Percentiles rank a stretch among this genome's conserved stretches.
These are phyloP conservation scores for Dittrichia graveolens DNA, from an alignment of 129 eudicot genomes.

Conservation along the genomic window DNA sequence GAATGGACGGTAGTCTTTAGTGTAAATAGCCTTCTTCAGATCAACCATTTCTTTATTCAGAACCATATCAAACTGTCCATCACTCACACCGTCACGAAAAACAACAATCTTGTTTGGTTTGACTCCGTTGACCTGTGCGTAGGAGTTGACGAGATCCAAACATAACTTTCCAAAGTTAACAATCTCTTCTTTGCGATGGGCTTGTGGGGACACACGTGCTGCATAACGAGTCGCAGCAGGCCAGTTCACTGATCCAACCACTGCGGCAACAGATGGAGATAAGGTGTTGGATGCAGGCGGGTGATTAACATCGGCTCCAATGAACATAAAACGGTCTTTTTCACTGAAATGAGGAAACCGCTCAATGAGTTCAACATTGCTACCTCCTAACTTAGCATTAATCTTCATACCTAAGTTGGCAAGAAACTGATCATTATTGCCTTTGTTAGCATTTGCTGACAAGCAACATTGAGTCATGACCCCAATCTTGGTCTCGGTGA, in stretches of 20 bases:
- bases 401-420: slow-evolving; percentile 75
- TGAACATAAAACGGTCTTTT: slow-evolving; percentile 59
- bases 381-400: slow-evolving; percentile 83
- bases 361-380: slow-evolving; percentile 54
- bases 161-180: slow-evolving; percentile 56
- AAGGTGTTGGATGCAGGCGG: slow-evolving; percentile 47
- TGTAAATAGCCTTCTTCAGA: slow-evolving; percentile 43
- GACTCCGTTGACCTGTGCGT: slow-evolving; percentile 40
- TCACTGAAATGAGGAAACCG: slow-evolving; percentile 43
- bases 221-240: slow-evolving; percentile 66
- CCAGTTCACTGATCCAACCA: slow-evolving; percentile 76
- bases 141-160: slow-evolving; percentile 52
- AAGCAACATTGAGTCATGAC: slow-evolving; percentile 75
- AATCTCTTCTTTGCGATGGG: slow-evolving; percentile 60
- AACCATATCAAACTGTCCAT: slow-evolving; percentile 80
- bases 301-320: slow-evolving; percentile 92
- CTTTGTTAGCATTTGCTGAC: slow-evolving; percentile 40
- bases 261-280: slow-evolving; percentile 77
- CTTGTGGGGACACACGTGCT: slow-evolving; percentile 64
- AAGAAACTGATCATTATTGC: slow-evolving; percentile 50
- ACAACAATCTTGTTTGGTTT: slow-evolving; percentile 63
- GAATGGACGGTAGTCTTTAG: slow-evolving; percentile 44
- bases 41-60: slow-evolving; percentile 60
- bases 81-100: slow-evolving; percentile 90
- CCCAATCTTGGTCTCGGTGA: slow-evolving; percentile 68